These are phyloP conservation scores for Prunus padus DNA, from an alignment of 306 rosid genomes.

Conservation along the genomic window DNA sequence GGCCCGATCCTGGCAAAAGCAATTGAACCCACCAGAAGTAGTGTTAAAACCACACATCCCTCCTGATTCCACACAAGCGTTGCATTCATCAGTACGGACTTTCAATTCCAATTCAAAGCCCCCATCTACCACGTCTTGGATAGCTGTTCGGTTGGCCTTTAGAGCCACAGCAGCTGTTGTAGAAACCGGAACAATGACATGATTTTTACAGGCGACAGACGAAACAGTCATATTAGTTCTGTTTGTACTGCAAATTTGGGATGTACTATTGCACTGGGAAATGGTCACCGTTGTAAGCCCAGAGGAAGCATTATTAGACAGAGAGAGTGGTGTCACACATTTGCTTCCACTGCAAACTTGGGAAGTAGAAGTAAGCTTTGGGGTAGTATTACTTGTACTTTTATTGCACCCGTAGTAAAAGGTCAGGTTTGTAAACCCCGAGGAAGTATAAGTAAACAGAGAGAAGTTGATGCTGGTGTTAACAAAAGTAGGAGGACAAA, in stretches of 20 bases:
- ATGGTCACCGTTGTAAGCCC: rapidly evolving
- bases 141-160: not conserved
- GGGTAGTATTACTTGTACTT: no score
- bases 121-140: not conserved
- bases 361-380: no score
- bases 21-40: not conserved
- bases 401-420: constrained; percentile 1
- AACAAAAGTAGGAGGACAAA: not conserved
- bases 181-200: not conserved
- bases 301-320: no score
- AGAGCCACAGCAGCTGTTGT: not conserved
- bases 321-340: no score
- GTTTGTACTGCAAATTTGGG: rapidly evolving
- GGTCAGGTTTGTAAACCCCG: not conserved
- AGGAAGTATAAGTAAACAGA: not conserved
- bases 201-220: not conserved
- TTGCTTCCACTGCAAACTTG: no score
- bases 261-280: no score
- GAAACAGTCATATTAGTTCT: not conserved
- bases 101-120: not conserved
- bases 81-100: not conserved
- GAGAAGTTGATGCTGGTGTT: not conserved
- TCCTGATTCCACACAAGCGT: not conserved
- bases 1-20: not conserved
- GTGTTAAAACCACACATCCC: not conserved